Percentiles rank a stretch among this genome's conserved stretches.
Conservation (phyloP, 2,329 filamentous ascomycete species). For the Trichoderma pleuroti region DNA sequence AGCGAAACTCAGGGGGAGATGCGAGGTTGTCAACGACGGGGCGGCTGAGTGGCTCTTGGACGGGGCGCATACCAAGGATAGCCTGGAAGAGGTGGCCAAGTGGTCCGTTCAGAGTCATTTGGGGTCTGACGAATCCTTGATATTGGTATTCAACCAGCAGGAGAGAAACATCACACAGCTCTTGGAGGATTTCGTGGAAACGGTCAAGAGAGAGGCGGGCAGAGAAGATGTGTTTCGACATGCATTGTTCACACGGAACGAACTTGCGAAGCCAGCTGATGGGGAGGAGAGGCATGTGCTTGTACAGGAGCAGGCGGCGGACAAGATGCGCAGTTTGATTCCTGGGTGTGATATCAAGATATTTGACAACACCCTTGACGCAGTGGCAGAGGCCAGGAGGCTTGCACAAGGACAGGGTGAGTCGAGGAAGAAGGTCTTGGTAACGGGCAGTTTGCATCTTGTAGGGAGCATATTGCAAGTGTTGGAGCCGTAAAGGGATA, state of each 20-base stretch:
- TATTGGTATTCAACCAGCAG: constrained; percentile 91
- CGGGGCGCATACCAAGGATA: constrained; percentile 84
- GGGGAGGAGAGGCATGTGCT: constrained; percentile 45
- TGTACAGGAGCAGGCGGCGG: constrained; percentile 66
- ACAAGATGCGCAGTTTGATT: constrained; percentile 56
- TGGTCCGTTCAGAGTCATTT: constrained; percentile 66
- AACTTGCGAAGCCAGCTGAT: constrained; percentile 27
- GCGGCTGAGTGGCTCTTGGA: constrained; percentile 74
- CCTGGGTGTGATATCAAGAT: constrained; percentile 45
- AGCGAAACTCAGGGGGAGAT: constrained; percentile 71
- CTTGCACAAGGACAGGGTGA: constrained; percentile 36
- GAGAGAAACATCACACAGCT: constrained; percentile 70
- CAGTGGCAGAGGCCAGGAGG: constrained; percentile 55
- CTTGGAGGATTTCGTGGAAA: constrained; percentile 59
- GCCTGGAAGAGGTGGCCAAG: constrained; percentile 67
- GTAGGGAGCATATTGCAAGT: constrained; percentile 76
- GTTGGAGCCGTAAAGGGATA: constrained; percentile 47
- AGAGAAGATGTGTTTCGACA: constrained; percentile 57
- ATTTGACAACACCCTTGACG: constrained; percentile 67
- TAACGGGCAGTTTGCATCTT: constrained; percentile 81
- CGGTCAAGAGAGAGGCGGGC: constrained; percentile 42
- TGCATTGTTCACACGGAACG: constrained; percentile 80
- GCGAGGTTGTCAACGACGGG: constrained; percentile 59
- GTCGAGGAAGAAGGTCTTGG: constrained; percentile 54
- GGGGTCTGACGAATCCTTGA: constrained; percentile 31